A percentile compares a stretch with the other conserved stretches of the same genome.
These are phyloP conservation scores for Paraconiothyrium brasiliense DNA, from an alignment of 2,329 filamentous ascomycete species.

Conservation along the genomic window DNA sequence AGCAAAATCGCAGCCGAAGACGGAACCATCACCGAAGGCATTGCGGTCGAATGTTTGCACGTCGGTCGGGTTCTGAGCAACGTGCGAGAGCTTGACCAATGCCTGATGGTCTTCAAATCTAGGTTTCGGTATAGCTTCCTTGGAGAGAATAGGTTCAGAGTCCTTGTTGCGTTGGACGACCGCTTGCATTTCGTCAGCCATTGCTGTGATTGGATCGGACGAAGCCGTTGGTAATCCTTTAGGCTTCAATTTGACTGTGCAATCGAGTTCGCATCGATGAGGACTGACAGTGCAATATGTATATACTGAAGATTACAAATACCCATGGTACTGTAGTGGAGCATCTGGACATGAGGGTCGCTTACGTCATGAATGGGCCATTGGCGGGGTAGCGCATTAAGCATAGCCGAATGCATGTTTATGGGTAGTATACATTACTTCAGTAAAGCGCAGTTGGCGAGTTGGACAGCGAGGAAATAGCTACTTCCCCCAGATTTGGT, in stretches of 20 bases:
- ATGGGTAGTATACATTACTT: background rate
- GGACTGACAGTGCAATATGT: background rate
- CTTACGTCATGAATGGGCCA: slow-evolving; percentile 4
- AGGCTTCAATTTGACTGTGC: no score
- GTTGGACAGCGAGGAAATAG: no score
- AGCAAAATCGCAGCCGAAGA: slow-evolving; percentile 52
- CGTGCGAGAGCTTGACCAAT: slow-evolving; percentile 24
- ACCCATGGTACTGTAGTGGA: no score
- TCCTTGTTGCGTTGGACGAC: slow-evolving; percentile 23
- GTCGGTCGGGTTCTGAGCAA: slow-evolving; percentile 36
- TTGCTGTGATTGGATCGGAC: background rate
- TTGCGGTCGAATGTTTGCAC: slow-evolving; percentile 35
- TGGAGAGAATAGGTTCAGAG: slow-evolving; percentile 15
- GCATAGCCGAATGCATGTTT: background rate
- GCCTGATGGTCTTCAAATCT: slow-evolving; percentile 20
- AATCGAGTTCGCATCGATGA: no score
- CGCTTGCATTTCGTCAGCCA: slow-evolving; percentile 11
- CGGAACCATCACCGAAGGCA: slow-evolving; percentile 50
- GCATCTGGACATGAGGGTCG: background rate
- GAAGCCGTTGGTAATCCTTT: no score
- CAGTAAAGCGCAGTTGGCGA: background rate
- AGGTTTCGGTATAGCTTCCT: slow-evolving; percentile 20
- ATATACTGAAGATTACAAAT: no score
- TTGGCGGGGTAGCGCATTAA: background rate
- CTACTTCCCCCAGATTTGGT: no score